These are phyloP conservation scores for Jaminaea rosea DNA, from an alignment of 1,284 basidiomycete genomes.

Conservation along the genomic window DNA sequence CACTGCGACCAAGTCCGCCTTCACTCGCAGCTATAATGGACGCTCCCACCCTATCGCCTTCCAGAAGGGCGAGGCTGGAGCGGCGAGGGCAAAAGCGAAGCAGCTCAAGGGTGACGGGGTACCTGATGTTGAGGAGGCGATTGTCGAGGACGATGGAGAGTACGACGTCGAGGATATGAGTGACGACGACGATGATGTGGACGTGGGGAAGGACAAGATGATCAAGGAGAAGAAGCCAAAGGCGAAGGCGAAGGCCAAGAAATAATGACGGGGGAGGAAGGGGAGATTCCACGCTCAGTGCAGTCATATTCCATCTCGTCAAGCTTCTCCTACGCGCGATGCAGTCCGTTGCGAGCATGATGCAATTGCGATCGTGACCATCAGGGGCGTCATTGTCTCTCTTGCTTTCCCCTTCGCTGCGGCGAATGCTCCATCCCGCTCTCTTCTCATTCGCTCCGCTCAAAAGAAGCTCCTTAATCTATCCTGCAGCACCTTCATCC, in stretches of 20 bases:
- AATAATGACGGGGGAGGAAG: too few species aligned
- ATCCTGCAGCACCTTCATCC: conserved; percentile 3
- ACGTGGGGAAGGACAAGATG: conserved; percentile 53
- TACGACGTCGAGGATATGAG: conserved; percentile 15
- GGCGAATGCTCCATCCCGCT: background rate
- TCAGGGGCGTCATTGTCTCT: too few species aligned
- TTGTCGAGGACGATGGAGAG: conserved; percentile 48
- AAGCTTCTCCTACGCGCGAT: too few species aligned
- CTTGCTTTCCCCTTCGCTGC: background rate
- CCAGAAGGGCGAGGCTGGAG: conserved; percentile 16
- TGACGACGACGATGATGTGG: conserved; percentile 32
- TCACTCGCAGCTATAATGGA: conserved; percentile 66
- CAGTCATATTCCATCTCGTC: too few species aligned
- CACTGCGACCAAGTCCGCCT: conserved; percentile 66
- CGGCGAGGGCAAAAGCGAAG: conserved; percentile 10
- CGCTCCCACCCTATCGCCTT: conserved; percentile 30
- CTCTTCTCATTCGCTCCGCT: background rate
- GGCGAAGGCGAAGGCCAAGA: conserved; percentile 13
- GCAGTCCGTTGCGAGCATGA: too few species aligned
- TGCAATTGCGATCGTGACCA: too few species aligned
- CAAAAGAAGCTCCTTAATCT: background rate
- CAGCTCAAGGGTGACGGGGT: conserved; percentile 16
- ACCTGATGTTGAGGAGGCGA: conserved; percentile 35
- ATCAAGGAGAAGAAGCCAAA: conserved; percentile 53
- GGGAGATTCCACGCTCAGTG: too few species aligned